These are phyloP conservation scores for Psidium guajava DNA, from an alignment of 345 rosid genomes.

Conservation along the genomic window DNA sequence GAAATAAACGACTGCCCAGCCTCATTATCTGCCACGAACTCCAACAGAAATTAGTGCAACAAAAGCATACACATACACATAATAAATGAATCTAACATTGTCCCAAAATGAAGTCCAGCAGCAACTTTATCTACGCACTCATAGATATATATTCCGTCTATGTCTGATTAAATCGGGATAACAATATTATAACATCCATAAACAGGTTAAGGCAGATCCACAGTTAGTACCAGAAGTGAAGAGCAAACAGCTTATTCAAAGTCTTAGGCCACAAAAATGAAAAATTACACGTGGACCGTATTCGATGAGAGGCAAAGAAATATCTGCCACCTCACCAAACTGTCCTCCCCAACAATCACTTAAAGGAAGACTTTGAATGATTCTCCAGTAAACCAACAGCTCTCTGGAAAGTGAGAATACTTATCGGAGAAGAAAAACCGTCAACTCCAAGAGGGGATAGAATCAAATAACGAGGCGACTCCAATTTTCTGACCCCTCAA, in stretches of 20 bases:
- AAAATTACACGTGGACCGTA: background rate
- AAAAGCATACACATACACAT: background rate
- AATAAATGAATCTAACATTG: background rate
- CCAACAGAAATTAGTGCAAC: background rate
- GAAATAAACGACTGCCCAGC: conserved; percentile 65
- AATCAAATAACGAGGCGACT: background rate
- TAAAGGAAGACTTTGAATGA: background rate
- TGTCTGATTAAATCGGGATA: background rate
- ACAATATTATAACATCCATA: background rate
- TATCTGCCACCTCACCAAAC: background rate
- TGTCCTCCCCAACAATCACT: background rate
- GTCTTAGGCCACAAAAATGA: background rate
- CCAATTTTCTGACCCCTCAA: background rate
- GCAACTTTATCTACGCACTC: background rate
- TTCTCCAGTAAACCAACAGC: background rate
- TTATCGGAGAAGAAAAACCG: too few relatives aligned
- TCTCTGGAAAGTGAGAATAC: background rate
- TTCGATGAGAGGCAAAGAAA: background rate
- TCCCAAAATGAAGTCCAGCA: background rate
- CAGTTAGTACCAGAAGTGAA: background rate
- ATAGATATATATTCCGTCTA: background rate
- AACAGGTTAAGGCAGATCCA: background rate
- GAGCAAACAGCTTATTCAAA: background rate
- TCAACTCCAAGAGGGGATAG: too few relatives aligned
- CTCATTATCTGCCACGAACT: conserved; percentile 47